A percentile compares a stretch with the other conserved stretches of the same genome.
These are phyloP conservation scores for Larix kaempferi DNA, from an alignment of 75 land plant genomes.

Conservation along the genomic window DNA sequence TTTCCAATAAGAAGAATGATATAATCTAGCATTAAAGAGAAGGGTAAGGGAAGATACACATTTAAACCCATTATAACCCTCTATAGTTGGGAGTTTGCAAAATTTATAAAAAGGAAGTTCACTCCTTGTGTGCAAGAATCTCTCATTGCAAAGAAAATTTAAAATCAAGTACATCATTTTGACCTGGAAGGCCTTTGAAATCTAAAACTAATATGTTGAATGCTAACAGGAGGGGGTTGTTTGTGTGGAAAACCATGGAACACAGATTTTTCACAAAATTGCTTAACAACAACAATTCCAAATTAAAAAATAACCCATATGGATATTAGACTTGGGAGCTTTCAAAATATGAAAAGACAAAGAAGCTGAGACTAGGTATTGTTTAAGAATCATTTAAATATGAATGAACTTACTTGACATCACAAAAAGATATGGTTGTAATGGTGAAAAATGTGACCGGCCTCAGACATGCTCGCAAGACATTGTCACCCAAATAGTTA, in stretches of 20 bases:
- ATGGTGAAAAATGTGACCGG: slow-evolving; percentile 37
- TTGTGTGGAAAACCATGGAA: slow-evolving; percentile 37
- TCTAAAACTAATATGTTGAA: slow-evolving; percentile 39
- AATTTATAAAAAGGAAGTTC: background rate
- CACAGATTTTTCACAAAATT: background rate
- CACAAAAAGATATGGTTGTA: too few relatives aligned
- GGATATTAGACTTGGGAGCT: too few relatives aligned
- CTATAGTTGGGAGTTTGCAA: slow-evolving; percentile 4
- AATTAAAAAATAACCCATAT: background rate
- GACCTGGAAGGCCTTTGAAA: slow-evolving; percentile 30
- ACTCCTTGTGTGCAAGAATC: slow-evolving; percentile 10
- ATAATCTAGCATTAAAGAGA: slow-evolving; percentile 37
- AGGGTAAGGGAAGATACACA: slow-evolving; percentile 29
- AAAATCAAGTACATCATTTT: slow-evolving; percentile 18
- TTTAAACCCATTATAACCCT: slow-evolving; percentile 26
- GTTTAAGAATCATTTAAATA: too few relatives aligned
- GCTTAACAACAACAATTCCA: too few relatives aligned
- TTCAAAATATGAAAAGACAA: background rate
- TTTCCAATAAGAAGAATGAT: slow-evolving; percentile 35
- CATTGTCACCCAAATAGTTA: slow-evolving; percentile 30
- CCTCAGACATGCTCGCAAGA: slow-evolving; percentile 28
- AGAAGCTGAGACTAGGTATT: too few relatives aligned
- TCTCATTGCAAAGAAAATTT: slow-evolving; percentile 25
- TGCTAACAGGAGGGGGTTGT: slow-evolving; percentile 15
- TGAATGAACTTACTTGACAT: too few relatives aligned